Base-by-base conservation (phyloP, 805 yeast genomes). In the Suhomyces sp. region DNA sequence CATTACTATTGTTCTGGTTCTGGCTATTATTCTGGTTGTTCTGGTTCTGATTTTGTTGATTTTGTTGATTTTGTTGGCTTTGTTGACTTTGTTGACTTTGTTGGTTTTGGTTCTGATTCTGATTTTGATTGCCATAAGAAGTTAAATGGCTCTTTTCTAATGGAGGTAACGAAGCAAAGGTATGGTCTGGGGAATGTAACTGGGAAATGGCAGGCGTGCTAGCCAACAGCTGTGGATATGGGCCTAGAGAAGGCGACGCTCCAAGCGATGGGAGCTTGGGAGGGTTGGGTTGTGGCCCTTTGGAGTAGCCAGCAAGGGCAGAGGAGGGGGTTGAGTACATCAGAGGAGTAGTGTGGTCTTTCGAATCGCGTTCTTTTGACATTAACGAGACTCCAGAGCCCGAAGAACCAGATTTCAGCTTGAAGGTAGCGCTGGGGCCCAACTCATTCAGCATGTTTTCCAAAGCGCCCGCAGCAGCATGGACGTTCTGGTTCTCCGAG, bases 211-310 rank as follows among this genome's bases (percentile, higher is more conserved):
- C 65, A 44, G 56, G 46, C 48, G 54, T 46, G 45, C 45, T 40
- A 17, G 17, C 33, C 33, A 29, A 29, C 31, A 27, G n/a, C 17
- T 48, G 49, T 12, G 58, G 44, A 17, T 75, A 80, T 4, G 83
- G 78, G 0, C 80, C 81, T 56, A 79, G 77, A 3, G 78, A 70
- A 1, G 82, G 81, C 1, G 80, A 73, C 1, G 76, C 57, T 8
- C 70, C 71, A 38, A 71, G 61, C 1, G 74, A 64, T 12, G 76
- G 76, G 51, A 72, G 61, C 55, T 64, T 70, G 7, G 73, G 71
- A 6, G 71, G 65, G 15, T 55, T 54, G 44, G 42, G 41, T 3
- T n/a, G 61, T 3, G 46, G 19, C 4, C 7, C 27, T 24, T 33
- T 41, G 46, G 26, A 40, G 22, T 48, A 45, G n/a, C 41, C 12